These are phyloP conservation scores for Fusarium nisikadoi DNA, from an alignment of 2,329 filamentous ascomycete genomes.

Conservation along the genomic window DNA sequence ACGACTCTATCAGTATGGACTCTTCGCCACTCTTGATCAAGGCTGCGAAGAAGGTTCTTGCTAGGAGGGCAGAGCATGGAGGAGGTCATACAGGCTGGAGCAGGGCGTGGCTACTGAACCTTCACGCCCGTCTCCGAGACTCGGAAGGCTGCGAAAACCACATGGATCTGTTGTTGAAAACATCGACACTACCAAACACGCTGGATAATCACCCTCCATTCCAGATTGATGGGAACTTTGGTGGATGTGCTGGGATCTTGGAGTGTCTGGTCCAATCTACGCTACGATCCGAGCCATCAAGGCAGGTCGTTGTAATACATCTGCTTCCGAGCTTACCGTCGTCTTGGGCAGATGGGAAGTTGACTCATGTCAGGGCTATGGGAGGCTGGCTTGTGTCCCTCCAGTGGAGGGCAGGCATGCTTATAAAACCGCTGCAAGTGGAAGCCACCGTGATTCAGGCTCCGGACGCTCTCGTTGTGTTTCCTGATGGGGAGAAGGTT, in stretches of 20 bases:
- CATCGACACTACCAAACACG: constrained; percentile 34
- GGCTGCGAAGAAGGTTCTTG: constrained; percentile 46
- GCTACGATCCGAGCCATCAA: not conserved
- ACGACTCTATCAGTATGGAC: constrained; percentile 42
- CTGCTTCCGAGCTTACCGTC: constrained; percentile 34
- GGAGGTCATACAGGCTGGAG: constrained; percentile 64
- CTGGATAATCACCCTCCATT: constrained; percentile 42
- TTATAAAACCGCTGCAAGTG: not conserved
- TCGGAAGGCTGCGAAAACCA: constrained; percentile 16
- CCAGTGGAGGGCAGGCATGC: constrained; percentile 15
- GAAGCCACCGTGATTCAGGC: constrained; percentile 8
- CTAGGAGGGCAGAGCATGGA: constrained; percentile 45
- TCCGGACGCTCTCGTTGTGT: constrained; percentile 11
- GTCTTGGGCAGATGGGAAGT: constrained; percentile 17
- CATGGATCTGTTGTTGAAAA: constrained; percentile 31
- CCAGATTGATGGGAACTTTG: constrained; percentile 48
- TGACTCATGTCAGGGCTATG: not conserved
- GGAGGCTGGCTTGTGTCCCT: constrained; percentile 34
- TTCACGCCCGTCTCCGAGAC: constrained; percentile 56
- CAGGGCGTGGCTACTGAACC: constrained; percentile 60
- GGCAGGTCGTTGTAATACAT: constrained; percentile 16
- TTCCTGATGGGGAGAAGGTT: not conserved
- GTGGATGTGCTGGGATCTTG: constrained; percentile 35
- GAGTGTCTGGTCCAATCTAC: constrained; percentile 40
- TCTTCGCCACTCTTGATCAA: constrained; percentile 33